Evolutionary conservation across 2,329 filamentous ascomycete genomes (phyloP).

Genomic region (Emmonsiellopsis sp.): DNA sequence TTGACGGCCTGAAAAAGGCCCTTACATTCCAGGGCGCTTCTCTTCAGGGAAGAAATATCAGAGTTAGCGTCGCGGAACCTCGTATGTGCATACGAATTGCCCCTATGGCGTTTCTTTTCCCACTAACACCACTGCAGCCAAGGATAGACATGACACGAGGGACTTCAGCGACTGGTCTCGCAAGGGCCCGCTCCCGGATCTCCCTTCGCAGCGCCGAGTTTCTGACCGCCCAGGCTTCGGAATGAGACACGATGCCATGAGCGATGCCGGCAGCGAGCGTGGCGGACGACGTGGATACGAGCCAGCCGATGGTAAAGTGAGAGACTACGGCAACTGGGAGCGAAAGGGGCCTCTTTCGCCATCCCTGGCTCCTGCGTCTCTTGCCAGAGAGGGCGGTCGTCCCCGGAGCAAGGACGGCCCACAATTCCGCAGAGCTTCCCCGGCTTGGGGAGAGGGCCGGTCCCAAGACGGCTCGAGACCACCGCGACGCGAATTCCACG

Average conservation of each 20-base stretch:
- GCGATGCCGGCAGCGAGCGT: conserved; percentile 53
- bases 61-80: conserved; percentile 92
- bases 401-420: conserved; percentile 52
- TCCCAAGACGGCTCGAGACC: conserved; percentile 70
- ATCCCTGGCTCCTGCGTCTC: conserved; percentile 38
- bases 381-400: conserved; percentile 44
- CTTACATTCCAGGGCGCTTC: conserved; percentile 70
- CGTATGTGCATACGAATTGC: conserved; percentile 54
- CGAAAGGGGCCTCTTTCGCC: conserved; percentile 85
- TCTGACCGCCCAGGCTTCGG: conserved; percentile 48
- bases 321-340: conserved; percentile 87
- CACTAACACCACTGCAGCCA: conserved; percentile 48
- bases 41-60: conserved; percentile 82
- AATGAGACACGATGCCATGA: conserved; percentile 44
- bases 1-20: conserved; percentile 87
- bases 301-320: conserved; percentile 61
- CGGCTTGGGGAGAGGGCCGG: conserved; percentile 61
- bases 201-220: conserved; percentile 49
- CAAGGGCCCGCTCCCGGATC: conserved; percentile 75
- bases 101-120: background rate
- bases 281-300: conserved; percentile 58
- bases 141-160: conserved; percentile 71
- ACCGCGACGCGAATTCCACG: conserved; percentile 66
- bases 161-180: conserved; percentile 88
- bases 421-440: conserved; percentile 55